Evolutionary conservation across 768 basidiomycete genomes (phyloP).

Genomic region (Amanita pseudoporphyria): DNA sequence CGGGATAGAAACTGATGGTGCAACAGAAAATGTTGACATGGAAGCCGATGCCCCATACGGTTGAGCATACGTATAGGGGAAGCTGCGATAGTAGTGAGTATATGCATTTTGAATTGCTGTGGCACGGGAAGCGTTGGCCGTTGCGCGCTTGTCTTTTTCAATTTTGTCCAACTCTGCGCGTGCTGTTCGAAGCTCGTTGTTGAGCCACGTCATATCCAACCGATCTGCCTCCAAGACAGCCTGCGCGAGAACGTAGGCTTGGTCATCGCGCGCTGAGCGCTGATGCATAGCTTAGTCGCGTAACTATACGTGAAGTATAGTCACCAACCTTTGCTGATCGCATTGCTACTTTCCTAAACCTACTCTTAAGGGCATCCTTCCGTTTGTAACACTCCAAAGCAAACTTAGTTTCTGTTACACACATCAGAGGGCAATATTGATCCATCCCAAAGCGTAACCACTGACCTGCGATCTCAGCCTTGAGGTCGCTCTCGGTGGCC

Average conservation of each 20-base stretch:
- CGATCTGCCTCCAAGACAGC: constrained; percentile 59
- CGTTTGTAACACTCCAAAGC: constrained; percentile 60
- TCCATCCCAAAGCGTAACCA: constrained; percentile 2
- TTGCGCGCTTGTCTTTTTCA: constrained; percentile 59
- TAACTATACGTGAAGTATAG: background rate
- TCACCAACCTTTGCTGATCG: constrained; percentile 47
- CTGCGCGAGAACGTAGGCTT: constrained; percentile 56
- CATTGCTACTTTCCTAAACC: constrained; percentile 46
- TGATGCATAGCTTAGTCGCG: constrained; percentile 18
- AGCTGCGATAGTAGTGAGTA: constrained; percentile 52
- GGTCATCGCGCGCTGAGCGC: constrained; percentile 53
- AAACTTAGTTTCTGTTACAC: constrained; percentile 51
- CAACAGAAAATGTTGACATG: constrained; percentile 24
- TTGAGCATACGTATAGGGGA: constrained; percentile 58
- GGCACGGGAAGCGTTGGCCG: constrained; percentile 32
- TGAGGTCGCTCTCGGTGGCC: constrained; percentile 33
- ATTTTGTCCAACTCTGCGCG: constrained; percentile 57
- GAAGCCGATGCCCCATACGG: constrained; percentile 33
- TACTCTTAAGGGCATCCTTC: constrained; percentile 41
- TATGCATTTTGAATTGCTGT: constrained; percentile 22
- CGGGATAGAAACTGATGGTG: constrained; percentile 20
- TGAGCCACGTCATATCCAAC: constrained; percentile 45
- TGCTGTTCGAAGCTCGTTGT: constrained; percentile 50
- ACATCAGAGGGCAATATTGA: constrained; percentile 2
- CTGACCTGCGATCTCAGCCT: constrained; percentile 44